phyloP scores from a whole-genome alignment of 345 rosid genomes.

The Camelina hispida region DNA sequence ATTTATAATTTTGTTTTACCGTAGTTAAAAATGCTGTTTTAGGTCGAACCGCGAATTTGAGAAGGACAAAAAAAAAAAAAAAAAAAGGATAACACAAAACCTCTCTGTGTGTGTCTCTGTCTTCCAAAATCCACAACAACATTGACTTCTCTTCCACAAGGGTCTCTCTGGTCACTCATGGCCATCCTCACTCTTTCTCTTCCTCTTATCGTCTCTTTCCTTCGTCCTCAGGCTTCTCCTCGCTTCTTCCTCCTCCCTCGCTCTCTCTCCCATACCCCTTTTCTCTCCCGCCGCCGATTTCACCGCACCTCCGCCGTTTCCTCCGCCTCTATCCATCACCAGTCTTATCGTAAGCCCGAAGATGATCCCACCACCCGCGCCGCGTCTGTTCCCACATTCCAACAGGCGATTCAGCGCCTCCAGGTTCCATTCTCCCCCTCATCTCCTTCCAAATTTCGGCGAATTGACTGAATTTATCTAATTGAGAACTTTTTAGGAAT shows the following conservation, averaged over 20 bases:
- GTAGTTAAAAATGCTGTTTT: background rate
- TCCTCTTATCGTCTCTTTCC: constrained; percentile 68
- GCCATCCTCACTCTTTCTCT: constrained; percentile 68
- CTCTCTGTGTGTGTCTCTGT: constrained; percentile 17
- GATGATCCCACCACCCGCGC: constrained; percentile 39
- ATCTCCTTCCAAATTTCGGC: background rate
- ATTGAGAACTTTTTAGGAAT: constrained; percentile 48
- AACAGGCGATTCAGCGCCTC: constrained; percentile 94
- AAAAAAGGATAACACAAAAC: constrained; percentile 53
- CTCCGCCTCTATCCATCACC: constrained; percentile 49
- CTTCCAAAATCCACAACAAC: constrained; percentile 13
- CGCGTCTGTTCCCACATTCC: constrained; percentile 67
- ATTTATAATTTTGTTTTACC: too few relatives aligned
- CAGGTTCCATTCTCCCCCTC: constrained; percentile 52
- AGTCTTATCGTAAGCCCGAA: constrained; percentile 45
- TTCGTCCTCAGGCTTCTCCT: constrained; percentile 58
- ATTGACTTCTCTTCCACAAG: constrained; percentile 8
- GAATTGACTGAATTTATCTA: background rate
- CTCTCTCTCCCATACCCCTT: constrained; percentile 35
- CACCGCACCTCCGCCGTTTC: constrained; percentile 49
- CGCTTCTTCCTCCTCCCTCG: constrained; percentile 40
- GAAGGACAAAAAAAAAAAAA: too few relatives aligned
- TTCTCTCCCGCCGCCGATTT: constrained; percentile 40
- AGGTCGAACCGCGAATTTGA: constrained; percentile 10
- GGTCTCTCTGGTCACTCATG: constrained; percentile 44